phyloP scores from a whole-genome alignment of 805 yeast genomes.

The Sugiyamaella qingdaonensis region DNA sequence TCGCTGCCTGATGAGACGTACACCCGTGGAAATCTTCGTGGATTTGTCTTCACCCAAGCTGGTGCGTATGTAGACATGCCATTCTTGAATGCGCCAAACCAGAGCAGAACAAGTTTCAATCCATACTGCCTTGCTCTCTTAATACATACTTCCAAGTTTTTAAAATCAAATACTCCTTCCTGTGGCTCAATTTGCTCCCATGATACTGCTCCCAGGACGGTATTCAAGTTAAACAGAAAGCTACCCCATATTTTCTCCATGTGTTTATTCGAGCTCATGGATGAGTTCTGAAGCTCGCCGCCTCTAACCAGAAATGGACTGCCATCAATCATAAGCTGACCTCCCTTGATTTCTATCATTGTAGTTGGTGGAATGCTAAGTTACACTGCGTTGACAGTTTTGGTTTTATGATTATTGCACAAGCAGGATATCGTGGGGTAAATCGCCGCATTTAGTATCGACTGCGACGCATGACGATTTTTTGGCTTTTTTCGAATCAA shows the following conservation, averaged over 20 bases:
- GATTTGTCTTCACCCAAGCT: constrained; percentile 15
- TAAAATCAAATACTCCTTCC: constrained; percentile 18
- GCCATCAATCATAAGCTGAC: constrained; percentile 5
- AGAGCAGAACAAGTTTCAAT: constrained; percentile 13
- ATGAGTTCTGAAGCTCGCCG: constrained; percentile 21
- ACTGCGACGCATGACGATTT: too few relatives aligned
- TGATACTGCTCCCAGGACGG: constrained; percentile 16
- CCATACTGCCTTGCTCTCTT: constrained; percentile 6
- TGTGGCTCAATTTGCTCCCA: constrained; percentile 21
- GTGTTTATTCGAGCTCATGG: background rate
- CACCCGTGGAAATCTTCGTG: constrained; percentile 13
- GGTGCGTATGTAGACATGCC: constrained; percentile 19
- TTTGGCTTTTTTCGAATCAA: too few relatives aligned
- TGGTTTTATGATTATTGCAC: too few relatives aligned
- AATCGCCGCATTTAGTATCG: too few relatives aligned
- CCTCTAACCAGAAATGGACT: constrained; percentile 18
- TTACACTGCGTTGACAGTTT: too few relatives aligned
- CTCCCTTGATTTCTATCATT: constrained; percentile 4
- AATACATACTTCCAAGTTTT: constrained; percentile 10
- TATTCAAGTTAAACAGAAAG: constrained; percentile 14
- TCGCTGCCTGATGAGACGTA: constrained; percentile 3
- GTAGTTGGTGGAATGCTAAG: background rate
- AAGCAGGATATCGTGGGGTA: too few relatives aligned
- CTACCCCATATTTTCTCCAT: constrained; percentile 13
- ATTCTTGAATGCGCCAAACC: constrained; percentile 23